Evolutionary conservation across 2,329 filamentous ascomycete genomes (phyloP).

Genomic region (Metarhizium rileyi): DNA sequence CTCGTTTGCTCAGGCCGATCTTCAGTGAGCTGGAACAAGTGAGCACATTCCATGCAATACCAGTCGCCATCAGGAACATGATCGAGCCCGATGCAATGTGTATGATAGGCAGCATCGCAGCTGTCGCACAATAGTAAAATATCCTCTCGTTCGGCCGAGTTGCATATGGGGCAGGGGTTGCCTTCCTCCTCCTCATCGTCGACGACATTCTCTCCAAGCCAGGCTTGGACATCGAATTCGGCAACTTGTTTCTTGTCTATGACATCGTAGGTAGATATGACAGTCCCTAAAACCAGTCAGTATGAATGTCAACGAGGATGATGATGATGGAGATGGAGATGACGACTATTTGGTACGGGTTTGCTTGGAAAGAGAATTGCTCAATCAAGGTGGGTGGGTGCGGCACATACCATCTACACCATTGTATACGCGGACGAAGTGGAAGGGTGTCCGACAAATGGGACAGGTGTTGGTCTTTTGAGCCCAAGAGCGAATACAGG

Average conservation of each 20-base stretch:
- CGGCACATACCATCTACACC: slow-evolving; percentile 62
- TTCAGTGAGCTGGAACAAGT: slow-evolving; percentile 31
- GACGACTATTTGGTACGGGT: too few species aligned
- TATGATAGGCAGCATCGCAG: slow-evolving; percentile 84
- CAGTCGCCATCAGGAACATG: slow-evolving; percentile 67
- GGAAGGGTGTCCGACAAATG: slow-evolving; percentile 88
- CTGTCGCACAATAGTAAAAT: slow-evolving; percentile 82
- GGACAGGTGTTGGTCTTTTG: slow-evolving; percentile 96
- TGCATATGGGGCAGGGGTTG: slow-evolving; percentile 76
- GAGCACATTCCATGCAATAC: slow-evolving; percentile 81
- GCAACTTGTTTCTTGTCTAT: slow-evolving; percentile 82
- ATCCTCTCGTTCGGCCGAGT: slow-evolving; percentile 70
- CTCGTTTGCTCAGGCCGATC: slow-evolving; percentile 22
- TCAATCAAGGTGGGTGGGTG: slow-evolving; percentile 2
- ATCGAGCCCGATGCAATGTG: slow-evolving; percentile 80
- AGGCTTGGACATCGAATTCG: slow-evolving; percentile 72
- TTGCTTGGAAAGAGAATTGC: background rate
- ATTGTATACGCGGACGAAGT: slow-evolving; percentile 76
- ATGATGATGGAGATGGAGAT: too few species aligned
- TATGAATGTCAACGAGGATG: background rate
- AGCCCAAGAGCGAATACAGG: slow-evolving; percentile 88
- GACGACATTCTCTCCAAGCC: slow-evolving; percentile 63
- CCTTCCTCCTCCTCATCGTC: slow-evolving; percentile 55
- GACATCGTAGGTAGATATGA: slow-evolving; percentile 52
- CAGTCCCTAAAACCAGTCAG: slow-evolving; percentile 32